Evolutionary conservation across 139 green algal genomes (phyloP), one percentile per base, ranked within the genome.

Genomic region (Volvox africanus): DNA sequence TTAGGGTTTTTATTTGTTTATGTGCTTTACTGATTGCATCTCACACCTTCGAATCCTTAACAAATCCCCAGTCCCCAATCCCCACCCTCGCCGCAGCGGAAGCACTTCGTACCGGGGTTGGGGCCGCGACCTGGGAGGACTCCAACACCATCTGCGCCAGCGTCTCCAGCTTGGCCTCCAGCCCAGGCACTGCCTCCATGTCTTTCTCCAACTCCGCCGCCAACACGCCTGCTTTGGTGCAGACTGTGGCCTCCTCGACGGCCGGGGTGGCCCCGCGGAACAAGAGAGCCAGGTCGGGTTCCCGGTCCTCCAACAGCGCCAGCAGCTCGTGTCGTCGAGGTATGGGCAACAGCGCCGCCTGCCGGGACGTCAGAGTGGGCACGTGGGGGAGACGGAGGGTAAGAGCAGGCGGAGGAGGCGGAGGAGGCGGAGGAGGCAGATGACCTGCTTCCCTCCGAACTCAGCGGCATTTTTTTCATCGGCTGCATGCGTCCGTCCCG

Each of bases 271-370:
- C 44, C 44, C 9, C 44, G n/a, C 44, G 55, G 68, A 91, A 88
- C 6, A 78, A 6, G 26, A 21, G 65, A 2, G 62, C 33, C 17
- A 88, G 65, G 0, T 44, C 61, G 83, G 67, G 67, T 5, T 55
- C 5, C 16, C 18, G 24, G 12, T 13, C 0, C 14, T n/a, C 69
- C 37, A 36, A 67, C 18, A 50, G n/a, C 11, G 28, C 28, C 16
- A 89, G 22, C 69, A 89, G 37, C 84, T 82, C 37, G 37, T 89
- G 84, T 37, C 84, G 84, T 1, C 69, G 84, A 5, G 26, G 3
- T 35, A 82, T 44, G 19, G 84, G 84, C 37, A 89, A 71, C 69
- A 55, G 18, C 14, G 84, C 37, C 19, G 84, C 84, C 84, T 89
- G 68, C 24, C 16, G 21, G 44, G 44, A 55, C n/a, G n/a, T n/a